phyloP scores from a whole-genome alignment of 768 basidiomycete species.

The Collybia nuda region DNA sequence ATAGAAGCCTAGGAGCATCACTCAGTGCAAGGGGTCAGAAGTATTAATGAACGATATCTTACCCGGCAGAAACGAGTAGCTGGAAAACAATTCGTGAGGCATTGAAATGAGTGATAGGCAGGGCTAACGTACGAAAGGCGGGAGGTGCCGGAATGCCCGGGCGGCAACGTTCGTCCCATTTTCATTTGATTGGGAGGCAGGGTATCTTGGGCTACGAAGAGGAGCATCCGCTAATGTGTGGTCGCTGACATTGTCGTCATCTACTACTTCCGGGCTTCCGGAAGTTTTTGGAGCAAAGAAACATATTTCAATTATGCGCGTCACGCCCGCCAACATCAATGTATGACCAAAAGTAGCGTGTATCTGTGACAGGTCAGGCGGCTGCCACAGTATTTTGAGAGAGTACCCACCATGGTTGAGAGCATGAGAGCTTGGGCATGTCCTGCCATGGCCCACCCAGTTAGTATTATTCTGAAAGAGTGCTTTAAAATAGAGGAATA shows the following conservation, averaged over 20 bases:
- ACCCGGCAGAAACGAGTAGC: conserved; percentile 78
- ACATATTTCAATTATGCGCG: conserved; percentile 83
- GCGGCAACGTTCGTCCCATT: conserved; percentile 36
- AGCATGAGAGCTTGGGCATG: conserved; percentile 85
- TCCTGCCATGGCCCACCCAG: conserved; percentile 93
- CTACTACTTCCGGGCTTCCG: conserved; percentile 21
- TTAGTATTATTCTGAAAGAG: conserved; percentile 69
- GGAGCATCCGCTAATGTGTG: conserved; percentile 55
- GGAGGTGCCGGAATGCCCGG: conserved; percentile 79
- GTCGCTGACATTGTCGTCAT: conserved; percentile 63
- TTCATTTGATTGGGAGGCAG: conserved; percentile 12
- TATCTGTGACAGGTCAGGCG: conserved; percentile 43
- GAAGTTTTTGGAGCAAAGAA: conserved; percentile 53
- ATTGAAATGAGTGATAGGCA: not conserved
- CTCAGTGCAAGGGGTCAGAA: not conserved
- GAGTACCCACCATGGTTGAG: conserved; percentile 63
- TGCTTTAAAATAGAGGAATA: too few species aligned
- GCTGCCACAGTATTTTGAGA: not conserved
- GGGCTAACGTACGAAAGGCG: conserved; percentile 75
- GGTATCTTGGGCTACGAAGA: conserved; percentile 11
- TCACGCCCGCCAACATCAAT: conserved; percentile 78
- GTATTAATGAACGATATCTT: conserved; percentile 12
- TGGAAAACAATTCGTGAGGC: conserved; percentile 23
- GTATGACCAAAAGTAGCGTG: conserved; percentile 85
- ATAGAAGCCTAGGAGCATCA: conserved; percentile 55